These are phyloP conservation scores for Halenospora varia DNA, from an alignment of 495 filamentous ascomycete genomes.

Conservation along the genomic window DNA sequence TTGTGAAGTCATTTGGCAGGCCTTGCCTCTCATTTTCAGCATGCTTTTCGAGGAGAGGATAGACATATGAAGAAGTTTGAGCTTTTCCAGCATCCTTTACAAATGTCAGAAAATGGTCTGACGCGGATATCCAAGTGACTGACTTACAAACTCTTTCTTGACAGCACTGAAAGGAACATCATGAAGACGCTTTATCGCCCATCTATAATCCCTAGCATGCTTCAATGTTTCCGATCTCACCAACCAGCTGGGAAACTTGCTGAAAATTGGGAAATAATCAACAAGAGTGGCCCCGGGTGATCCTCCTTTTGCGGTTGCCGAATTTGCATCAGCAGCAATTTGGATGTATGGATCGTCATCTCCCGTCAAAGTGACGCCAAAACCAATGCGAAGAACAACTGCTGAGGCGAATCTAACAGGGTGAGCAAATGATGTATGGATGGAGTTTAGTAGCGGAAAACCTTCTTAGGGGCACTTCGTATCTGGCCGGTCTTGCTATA, in stretches of 20 bases:
- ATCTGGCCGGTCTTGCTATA: no score
- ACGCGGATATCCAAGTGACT: no score
- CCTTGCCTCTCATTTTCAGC: background rate
- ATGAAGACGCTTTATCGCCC: constrained; percentile 3
- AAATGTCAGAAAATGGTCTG: no score
- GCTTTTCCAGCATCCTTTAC: no score
- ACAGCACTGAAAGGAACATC: constrained; percentile 1
- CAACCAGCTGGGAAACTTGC: background rate
- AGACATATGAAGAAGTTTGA: no score
- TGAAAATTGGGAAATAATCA: constrained; percentile 35
- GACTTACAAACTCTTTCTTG: constrained; percentile 9
- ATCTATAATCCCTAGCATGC: background rate
- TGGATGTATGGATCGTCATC: constrained; percentile 38
- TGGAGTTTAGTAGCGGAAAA: no score
- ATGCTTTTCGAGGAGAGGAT: no score
- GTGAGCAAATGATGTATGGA: no score
- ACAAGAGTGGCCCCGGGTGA: constrained; percentile 38
- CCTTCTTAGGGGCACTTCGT: no score
- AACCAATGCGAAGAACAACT: constrained; percentile 37
- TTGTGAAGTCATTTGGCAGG: background rate
- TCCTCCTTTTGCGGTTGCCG: constrained; percentile 40
- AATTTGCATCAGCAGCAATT: constrained; percentile 30
- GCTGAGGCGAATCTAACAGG: constrained; percentile 22
- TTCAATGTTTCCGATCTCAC: background rate
- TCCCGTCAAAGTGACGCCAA: constrained; percentile 37